Conservation (phyloP, 2,329 filamentous ascomycete genomes). For the Pestalotiopsis fici region DNA sequence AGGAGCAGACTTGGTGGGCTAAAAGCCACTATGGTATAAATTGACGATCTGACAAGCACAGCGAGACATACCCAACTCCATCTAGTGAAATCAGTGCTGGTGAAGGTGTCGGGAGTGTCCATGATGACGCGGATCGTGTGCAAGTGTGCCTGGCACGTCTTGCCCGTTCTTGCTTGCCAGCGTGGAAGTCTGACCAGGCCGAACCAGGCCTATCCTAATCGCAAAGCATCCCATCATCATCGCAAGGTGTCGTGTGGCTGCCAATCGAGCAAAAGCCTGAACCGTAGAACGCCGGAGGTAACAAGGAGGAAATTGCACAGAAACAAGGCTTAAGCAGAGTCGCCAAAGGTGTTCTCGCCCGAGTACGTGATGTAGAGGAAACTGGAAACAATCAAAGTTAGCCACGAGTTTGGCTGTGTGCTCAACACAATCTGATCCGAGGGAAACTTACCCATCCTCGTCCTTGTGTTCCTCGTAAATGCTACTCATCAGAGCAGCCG, state of each 20-base stretch:
- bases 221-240: background rate
- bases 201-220: background rate
- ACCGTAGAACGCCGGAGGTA: slow-evolving; percentile 12
- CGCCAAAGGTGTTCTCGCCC: slow-evolving; percentile 97
- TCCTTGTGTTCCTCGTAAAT: slow-evolving; percentile 99
- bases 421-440: background rate
- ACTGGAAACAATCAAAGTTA: slow-evolving; percentile 42
- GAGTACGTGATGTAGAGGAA: slow-evolving; percentile 99
- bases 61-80: background rate
- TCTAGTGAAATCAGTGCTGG: background rate
- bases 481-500: slow-evolving; percentile 96
- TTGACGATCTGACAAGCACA: slow-evolving; percentile 4
- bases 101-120: background rate
- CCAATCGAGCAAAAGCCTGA: slow-evolving; percentile 6
- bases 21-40: slow-evolving; percentile 7
- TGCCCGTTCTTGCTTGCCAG: background rate
- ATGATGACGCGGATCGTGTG: background rate
- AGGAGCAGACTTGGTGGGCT: slow-evolving; percentile 1
- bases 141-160: background rate
- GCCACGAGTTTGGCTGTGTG: background rate
- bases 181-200: background rate
- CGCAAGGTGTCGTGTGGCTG: background rate
- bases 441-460: slow-evolving; percentile 61
- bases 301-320: slow-evolving; percentile 1
- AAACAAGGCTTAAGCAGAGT: slow-evolving; percentile 33